phyloP scores from a whole-genome alignment of 1,284 basidiomycete genomes.

The Ceratobasidium sp. region DNA sequence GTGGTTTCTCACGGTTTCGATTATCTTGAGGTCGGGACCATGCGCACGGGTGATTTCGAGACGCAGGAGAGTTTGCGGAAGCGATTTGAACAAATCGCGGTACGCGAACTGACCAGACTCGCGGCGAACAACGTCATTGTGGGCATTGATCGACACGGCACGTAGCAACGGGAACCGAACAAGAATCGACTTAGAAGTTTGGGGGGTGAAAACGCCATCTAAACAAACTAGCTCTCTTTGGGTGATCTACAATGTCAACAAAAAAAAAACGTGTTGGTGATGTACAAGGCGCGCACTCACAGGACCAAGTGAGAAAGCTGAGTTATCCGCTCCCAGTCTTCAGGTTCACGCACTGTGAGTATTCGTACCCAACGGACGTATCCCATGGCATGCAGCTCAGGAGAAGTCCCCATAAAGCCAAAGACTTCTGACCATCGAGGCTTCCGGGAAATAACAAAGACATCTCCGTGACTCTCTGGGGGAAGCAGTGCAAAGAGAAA shows the following conservation, averaged over 20 bases:
- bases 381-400: constrained; percentile 11
- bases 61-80: constrained; percentile 18
- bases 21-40: constrained; percentile 40
- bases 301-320: not conserved
- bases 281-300: not conserved
- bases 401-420: constrained; percentile 10
- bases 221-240: constrained; percentile 18
- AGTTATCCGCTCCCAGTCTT: constrained; percentile 1
- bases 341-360: constrained; percentile 1
- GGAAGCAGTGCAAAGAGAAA: not conserved
- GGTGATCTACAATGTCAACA: constrained; percentile 11
- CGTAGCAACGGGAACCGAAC: constrained; percentile 10
- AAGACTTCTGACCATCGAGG: not conserved
- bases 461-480: not conserved
- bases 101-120: constrained; percentile 35
- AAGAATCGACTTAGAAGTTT: not conserved
- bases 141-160: constrained; percentile 24
- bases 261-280: too few species aligned
- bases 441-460: not conserved
- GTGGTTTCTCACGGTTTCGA: constrained; percentile 10
- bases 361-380: constrained; percentile 15
- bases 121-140: constrained; percentile 15
- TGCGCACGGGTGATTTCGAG: constrained; percentile 35
- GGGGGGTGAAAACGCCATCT: not conserved
- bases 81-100: constrained; percentile 25